Conservation (phyloP, 1,284 basidiomycete genomes). For the Porodaedalea pini region DNA sequence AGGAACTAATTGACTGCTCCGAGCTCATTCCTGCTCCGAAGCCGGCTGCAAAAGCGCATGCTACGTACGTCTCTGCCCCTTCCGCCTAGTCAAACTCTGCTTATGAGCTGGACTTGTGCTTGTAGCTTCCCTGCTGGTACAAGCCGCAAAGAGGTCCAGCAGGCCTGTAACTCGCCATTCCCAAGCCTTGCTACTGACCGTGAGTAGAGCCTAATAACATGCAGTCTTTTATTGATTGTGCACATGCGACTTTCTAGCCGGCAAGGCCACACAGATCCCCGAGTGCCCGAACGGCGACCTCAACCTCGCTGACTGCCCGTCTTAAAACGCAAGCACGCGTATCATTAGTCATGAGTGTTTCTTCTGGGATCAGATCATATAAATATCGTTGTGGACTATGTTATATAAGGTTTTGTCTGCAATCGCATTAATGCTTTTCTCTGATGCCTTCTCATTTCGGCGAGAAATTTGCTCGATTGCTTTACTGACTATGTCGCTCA, state of each 20-base stretch:
- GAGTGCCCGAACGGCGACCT: constrained; percentile 14
- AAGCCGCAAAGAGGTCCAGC: constrained; percentile 14
- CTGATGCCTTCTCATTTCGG: too few relatives aligned
- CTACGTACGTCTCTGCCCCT: background rate
- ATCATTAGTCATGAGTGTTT: background rate
- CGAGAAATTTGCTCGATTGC: too few relatives aligned
- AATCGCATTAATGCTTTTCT: too few relatives aligned
- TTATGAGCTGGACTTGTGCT: background rate
- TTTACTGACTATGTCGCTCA: too few relatives aligned
- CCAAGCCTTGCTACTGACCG: constrained; percentile 15
- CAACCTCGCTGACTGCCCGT: constrained; percentile 14
- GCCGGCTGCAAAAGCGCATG: background rate
- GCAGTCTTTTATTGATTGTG: background rate
- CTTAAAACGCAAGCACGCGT: background rate
- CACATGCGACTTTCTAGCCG: constrained; percentile 5
- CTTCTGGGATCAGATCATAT: too few relatives aligned
- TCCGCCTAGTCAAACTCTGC: background rate
- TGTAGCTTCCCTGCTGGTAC: constrained; percentile 19
- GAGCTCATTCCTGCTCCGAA: constrained; percentile 7
- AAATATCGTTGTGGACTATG: too few relatives aligned
- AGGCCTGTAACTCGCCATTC: constrained; percentile 17
- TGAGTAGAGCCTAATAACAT: constrained; percentile 5
- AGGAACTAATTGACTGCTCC: constrained; percentile 20
- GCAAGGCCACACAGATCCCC: constrained; percentile 15
- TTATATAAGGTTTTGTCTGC: too few relatives aligned